phyloP scores from a whole-genome alignment of 1,139 yeast genomes.

The Yamadazyma kanchanaburiensis region DNA sequence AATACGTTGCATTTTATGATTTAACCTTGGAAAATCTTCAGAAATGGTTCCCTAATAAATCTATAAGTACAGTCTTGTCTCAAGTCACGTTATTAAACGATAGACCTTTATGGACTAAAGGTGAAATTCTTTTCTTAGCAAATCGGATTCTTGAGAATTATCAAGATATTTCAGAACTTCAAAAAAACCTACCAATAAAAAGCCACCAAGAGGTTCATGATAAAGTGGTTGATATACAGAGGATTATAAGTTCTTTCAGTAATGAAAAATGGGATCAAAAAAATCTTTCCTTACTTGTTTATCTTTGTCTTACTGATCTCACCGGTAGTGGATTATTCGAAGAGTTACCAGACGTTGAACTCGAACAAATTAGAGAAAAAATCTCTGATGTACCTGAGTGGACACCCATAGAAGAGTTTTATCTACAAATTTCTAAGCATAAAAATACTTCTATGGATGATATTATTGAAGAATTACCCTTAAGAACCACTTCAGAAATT shows the following conservation, averaged over 20 bases:
- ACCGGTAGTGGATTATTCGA: slow-evolving; percentile 13
- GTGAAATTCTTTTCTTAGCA: slow-evolving; percentile 9
- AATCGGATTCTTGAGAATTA: not conserved
- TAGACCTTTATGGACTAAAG: slow-evolving; percentile 11
- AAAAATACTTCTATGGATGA: slow-evolving; percentile 2
- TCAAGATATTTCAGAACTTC: not conserved
- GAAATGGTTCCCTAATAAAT: slow-evolving; percentile 4
- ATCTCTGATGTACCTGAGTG: slow-evolving; percentile 6
- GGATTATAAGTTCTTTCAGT: not conserved
- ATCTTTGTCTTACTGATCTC: slow-evolving; percentile 8
- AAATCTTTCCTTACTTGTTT: slow-evolving; percentile 5
- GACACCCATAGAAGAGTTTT: slow-evolving; percentile 11
- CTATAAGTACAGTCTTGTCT: slow-evolving; percentile 1
- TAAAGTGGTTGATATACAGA: slow-evolving; percentile 1
- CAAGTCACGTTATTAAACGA: not conserved
- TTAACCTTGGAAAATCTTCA: slow-evolving; percentile 7
- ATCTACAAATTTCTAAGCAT: slow-evolving; percentile 8
- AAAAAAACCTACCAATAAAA: slow-evolving; percentile 8
- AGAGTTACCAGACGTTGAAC: slow-evolving; percentile 12
- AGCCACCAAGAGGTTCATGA: slow-evolving; percentile 2
- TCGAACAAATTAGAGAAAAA: slow-evolving; percentile 8
- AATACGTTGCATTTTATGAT: slow-evolving; percentile 10
- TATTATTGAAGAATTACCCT: slow-evolving; percentile 11
- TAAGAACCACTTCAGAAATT: slow-evolving; percentile 8
- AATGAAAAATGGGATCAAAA: slow-evolving; percentile 4